Evolutionary conservation across 257 asterid genomes (phyloP), one percentile per base, ranked within the genome.

Genomic region (Gentiana macrophylla): DNA sequence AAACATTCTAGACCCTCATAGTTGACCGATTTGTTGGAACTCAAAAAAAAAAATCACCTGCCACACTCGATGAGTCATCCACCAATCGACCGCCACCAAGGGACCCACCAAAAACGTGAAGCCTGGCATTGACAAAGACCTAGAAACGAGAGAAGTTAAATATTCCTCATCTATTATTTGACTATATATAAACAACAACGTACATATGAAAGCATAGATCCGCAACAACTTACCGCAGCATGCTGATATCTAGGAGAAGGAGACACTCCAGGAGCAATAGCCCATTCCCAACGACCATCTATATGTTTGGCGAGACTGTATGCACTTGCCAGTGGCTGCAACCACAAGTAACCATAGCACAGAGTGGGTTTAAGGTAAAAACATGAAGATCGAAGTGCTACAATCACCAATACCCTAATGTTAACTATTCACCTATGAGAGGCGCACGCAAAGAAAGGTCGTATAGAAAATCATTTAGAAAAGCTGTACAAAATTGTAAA

Each of bases 281-380:
- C 99, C 99, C 99, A 93, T 74, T 93, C 99, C 99, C 99, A 93
- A 45, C 99, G 95, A 69, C 99, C 99, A 84, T 93, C 99, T 75
- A 94, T 89, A 72, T 93, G 97, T 75, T 93, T 93, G 38, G 99
- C 99, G 37, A 93, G 97, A 38, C 99, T 97, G 72, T 86, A 93
- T 57, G 99, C 99, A 75, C 99, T 83, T 62, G 95, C 88, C 44
- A 89, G 74, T 10, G 99, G 96, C 99, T 92, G 82, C 78, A 76
- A 45, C 64, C 58, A 36, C 62, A 12, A 52, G 62, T 63, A 55
- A 24, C 24, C 24, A 24, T 24, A 24, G 24, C 24, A 24, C 24
- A 24, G 24, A 24, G 24, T 24, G 24, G 24, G 24, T 24, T 24
- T 24, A 24, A 24, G 24, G 24, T 24, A 24, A 41, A 47, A 38